phyloP scores from a whole-genome alignment of 257 asterid species.

The Linaria vulgaris region DNA sequence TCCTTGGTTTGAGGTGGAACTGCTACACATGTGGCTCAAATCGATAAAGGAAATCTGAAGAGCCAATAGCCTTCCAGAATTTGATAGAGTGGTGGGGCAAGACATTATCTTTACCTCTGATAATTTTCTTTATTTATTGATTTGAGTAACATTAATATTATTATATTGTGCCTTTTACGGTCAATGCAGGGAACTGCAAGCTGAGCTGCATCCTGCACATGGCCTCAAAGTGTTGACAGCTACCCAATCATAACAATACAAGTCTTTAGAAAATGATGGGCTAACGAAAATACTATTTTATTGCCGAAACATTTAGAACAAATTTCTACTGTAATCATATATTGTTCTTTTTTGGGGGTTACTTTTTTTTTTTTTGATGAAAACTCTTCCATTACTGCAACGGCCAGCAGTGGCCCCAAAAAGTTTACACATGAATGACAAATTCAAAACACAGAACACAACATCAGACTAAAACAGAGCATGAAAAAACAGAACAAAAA shows the following conservation, averaged over 20 bases:
- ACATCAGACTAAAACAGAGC: no score
- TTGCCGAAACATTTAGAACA: no score
- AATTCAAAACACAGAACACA: no score
- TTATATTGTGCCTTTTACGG: not conserved
- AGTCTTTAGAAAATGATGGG: not conserved
- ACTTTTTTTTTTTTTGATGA: no score
- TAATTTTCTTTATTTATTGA: not conserved
- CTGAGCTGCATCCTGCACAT: not conserved
- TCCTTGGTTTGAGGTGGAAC: not conserved
- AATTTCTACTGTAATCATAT: no score
- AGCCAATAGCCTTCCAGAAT: conserved; percentile 35
- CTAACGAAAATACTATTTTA: not conserved
- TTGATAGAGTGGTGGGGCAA: conserved; percentile 36
- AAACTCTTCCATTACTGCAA: no score
- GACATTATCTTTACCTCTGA: conserved; percentile 19
- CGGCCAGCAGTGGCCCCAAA: no score
- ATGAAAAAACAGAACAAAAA: no score
- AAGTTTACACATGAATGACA: no score
- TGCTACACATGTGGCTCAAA: conserved; percentile 15
- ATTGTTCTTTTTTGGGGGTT: no score
- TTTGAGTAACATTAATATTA: not conserved
- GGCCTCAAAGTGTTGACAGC: not conserved
- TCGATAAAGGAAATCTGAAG: conserved; percentile 32
- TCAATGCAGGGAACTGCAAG: not conserved
- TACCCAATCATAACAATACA: not conserved